Evolutionary conservation across 371 early-diverging fungal species (phyloP).

Genomic region (Umbelopsis sp.): DNA sequence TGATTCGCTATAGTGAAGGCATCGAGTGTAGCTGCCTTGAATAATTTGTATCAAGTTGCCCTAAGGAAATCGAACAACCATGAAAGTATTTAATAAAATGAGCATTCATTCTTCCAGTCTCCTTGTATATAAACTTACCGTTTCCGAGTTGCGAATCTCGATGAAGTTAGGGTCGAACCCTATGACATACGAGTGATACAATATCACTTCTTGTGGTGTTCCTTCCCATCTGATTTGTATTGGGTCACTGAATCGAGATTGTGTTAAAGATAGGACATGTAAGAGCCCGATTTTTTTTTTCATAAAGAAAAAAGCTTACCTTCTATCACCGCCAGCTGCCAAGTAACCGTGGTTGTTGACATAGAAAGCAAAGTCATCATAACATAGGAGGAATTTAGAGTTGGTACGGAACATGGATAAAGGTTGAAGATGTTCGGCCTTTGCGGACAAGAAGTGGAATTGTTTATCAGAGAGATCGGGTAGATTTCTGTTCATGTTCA

Average conservation of each 20-base stretch:
- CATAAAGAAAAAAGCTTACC: conserved; percentile 13
- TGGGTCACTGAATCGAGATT: conserved; percentile 15
- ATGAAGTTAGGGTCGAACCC: conserved; percentile 91
- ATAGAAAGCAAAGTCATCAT: conserved; percentile 90
- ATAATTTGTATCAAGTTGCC: conserved; percentile 50
- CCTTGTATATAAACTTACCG: conserved; percentile 50
- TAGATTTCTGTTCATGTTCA: conserved; percentile 61
- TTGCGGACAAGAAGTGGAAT: conserved; percentile 42
- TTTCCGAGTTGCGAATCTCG: conserved; percentile 86
- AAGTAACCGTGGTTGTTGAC: conserved; percentile 70
- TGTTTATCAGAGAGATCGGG: conserved; percentile 43
- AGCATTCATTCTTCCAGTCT: not conserved
- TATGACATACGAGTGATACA: conserved; percentile 81
- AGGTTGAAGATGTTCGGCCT: conserved; percentile 56
- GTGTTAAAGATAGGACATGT: not conserved
- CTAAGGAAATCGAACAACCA: conserved; percentile 26
- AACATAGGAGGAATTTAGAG: conserved; percentile 87
- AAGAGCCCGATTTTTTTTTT: too few species aligned
- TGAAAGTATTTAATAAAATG: not conserved
- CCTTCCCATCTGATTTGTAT: conserved; percentile 57
- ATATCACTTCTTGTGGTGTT: conserved; percentile 64
- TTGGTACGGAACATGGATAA: conserved; percentile 83
- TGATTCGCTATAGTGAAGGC: conserved; percentile 37
- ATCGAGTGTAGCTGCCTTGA: conserved; percentile 49
- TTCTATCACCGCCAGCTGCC: conserved; percentile 19